Evolutionary conservation across 768 basidiomycete genomes (phyloP).

Genomic region (Coprinellus micaceus): DNA sequence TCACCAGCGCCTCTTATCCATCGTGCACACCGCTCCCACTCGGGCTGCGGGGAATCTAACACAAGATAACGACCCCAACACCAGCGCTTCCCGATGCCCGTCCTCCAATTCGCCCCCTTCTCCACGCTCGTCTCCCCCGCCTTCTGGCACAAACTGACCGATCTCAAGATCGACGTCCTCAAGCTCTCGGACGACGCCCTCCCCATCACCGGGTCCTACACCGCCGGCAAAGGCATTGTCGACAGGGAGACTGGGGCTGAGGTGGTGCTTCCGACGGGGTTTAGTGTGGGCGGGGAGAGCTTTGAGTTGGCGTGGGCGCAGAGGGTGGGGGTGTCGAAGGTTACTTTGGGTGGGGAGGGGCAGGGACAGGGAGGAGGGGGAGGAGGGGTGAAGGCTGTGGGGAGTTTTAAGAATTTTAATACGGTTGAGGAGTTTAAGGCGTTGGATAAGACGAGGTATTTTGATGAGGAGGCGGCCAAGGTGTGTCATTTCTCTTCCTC

Average conservation of each 20-base stretch:
- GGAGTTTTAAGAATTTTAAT: constrained; percentile 90
- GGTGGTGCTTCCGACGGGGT: constrained; percentile 66
- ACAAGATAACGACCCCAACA: constrained; percentile 82
- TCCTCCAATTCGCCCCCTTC: constrained; percentile 89
- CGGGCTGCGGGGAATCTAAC: constrained; percentile 83
- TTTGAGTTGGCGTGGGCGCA: constrained; percentile 34
- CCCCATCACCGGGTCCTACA: constrained; percentile 62
- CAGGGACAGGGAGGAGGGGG: constrained; percentile 55
- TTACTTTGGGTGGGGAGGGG: no score
- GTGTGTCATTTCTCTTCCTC: no score
- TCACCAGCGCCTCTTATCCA: constrained; percentile 83
- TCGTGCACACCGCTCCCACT: constrained; percentile 85
- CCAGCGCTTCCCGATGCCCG: constrained; percentile 56
- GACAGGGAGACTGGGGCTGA: constrained; percentile 77
- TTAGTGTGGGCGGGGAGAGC: constrained; percentile 62
- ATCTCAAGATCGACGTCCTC: constrained; percentile 87
- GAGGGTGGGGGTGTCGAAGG: constrained; percentile 27
- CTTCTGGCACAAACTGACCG: constrained; percentile 90
- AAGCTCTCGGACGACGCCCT: constrained; percentile 73
- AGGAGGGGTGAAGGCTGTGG: constrained; percentile 62
- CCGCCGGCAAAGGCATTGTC: constrained; percentile 63
- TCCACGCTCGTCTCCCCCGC: constrained; percentile 82
- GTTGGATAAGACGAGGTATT: constrained; percentile 83
- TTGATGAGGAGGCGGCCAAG: constrained; percentile 67
- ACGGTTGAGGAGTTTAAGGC: constrained; percentile 95